Base-by-base conservation (phyloP, 257 asterid species). In the Paulownia fortunei region DNA sequence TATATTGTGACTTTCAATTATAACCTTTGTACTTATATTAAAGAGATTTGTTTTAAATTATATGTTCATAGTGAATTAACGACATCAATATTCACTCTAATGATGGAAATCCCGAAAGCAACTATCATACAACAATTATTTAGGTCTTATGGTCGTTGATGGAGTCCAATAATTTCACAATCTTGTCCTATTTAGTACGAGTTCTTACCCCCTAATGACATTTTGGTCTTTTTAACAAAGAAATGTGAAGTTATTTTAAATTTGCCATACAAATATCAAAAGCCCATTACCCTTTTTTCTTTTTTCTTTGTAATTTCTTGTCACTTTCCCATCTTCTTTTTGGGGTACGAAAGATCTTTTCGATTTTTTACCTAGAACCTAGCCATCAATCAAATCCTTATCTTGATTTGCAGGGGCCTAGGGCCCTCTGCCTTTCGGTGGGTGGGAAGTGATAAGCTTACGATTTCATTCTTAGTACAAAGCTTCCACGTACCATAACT, bases 381-480 rank as follows among this genome's bases (percentile, higher is more conserved):
- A 16, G 18, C 13, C 44, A 60, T 69, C 74, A 52, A 46, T 72
- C 73, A 62, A 62, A 79, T 63, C 73, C 26, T 61, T 60, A 64
- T 66, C 72, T 39, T 78, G 5, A 70, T 18, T n/a, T 42, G 1
- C 8, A 27, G 54, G 56, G 66, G 47, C 8, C 21, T 30, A 16
- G 18, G 24, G 41, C 42, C 26, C 56, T 12, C 11, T 32, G 8
- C 66, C 83, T 80, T 80, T 72, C 74, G 79, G 78, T 47, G 80
- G 66, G 39, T 5, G 3, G 34, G 64, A 73, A 55, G 61, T 52
- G 52, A 56, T 72, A 27, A 77, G 58, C 30, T 71, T 66, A 71
- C 56, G 56, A 32, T 69, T 78, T 39, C 4, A 5, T 26, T 34
- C 21, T n/a, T 63, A 9, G 49, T 34, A 34, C 13, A 23, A 69